These are phyloP conservation scores for Chytriomyces confervae DNA, from an alignment of 192 early-diverging fungal genomes.

Conservation along the genomic window DNA sequence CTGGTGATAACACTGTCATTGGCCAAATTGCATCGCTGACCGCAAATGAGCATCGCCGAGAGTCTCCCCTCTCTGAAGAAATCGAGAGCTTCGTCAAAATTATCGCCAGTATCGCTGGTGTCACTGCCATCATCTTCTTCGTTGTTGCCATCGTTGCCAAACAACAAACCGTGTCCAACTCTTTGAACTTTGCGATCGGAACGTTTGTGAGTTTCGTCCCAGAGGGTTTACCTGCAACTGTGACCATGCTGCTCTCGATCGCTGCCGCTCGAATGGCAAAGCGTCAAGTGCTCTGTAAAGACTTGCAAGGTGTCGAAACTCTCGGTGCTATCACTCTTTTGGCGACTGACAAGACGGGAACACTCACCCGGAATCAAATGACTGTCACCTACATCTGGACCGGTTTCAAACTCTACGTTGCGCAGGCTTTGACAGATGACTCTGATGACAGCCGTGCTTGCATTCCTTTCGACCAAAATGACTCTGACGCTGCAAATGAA, in stretches of 20 bases:
- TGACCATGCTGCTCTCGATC: constrained; percentile 61
- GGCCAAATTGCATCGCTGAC: constrained; percentile 59
- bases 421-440: constrained; percentile 58
- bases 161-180: constrained; percentile 44
- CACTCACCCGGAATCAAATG: constrained; percentile 71
- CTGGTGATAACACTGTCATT: constrained; percentile 58
- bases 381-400: constrained; percentile 56
- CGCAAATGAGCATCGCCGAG: constrained; percentile 46
- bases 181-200: constrained; percentile 60
- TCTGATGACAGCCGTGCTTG: constrained; percentile 35
- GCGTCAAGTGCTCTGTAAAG: constrained; percentile 66
- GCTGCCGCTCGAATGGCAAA: constrained; percentile 61
- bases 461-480: constrained; percentile 42
- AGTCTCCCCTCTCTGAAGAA: constrained; percentile 53
- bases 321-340: constrained; percentile 67
- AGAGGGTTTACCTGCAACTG: constrained; percentile 61
- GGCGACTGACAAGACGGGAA: constrained; percentile 77
- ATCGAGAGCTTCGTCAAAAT: constrained; percentile 58
- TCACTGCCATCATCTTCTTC: constrained; percentile 61
- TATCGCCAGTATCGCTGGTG: constrained; percentile 48
- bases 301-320: constrained; percentile 67
- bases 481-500: constrained; percentile 27
- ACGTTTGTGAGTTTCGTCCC: constrained; percentile 61
- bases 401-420: constrained; percentile 46
- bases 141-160: constrained; percentile 45